Evolutionary conservation across 148 eudicot genomes (phyloP).

Genomic region (Heliamphora exappendiculata): DNA sequence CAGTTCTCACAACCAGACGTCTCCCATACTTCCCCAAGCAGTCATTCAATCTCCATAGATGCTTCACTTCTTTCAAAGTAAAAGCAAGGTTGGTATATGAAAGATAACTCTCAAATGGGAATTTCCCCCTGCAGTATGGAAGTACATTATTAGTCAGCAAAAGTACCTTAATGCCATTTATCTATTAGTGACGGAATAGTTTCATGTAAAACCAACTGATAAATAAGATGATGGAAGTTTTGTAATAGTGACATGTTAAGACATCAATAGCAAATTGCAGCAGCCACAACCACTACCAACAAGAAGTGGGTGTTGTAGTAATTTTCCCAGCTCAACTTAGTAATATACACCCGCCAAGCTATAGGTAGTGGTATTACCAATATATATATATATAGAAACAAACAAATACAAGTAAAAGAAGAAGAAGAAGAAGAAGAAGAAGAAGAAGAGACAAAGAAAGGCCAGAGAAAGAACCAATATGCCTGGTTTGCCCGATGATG

Average conservation of each 20-base stretch:
- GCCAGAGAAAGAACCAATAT: conserved; percentile 85
- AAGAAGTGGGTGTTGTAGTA: background rate
- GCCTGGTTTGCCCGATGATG: conserved; percentile 96
- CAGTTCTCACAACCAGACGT: conserved; percentile 58
- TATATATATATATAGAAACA: background rate
- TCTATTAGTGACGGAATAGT: background rate
- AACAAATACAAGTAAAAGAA: background rate
- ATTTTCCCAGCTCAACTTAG: background rate
- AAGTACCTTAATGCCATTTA: background rate
- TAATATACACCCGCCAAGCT: background rate
- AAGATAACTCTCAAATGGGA: conserved; percentile 73
- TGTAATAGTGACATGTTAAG: background rate
- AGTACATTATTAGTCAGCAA: conserved; percentile 6
- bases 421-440: background rate
- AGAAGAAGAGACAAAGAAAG: conserved; percentile 22
- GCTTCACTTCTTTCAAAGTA: conserved; percentile 78
- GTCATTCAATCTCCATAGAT: conserved; percentile 62
- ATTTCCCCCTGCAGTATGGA: conserved; percentile 58
- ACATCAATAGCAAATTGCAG: background rate
- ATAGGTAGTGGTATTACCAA: background rate
- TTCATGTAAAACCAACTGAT: background rate
- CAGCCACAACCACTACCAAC: background rate
- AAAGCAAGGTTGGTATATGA: conserved; percentile 57
- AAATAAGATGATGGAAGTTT: background rate
- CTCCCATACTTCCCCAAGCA: conserved; percentile 63